Conservation (phyloP, 2,329 filamentous ascomycete genomes). For the Hypoxylon sp. region DNA sequence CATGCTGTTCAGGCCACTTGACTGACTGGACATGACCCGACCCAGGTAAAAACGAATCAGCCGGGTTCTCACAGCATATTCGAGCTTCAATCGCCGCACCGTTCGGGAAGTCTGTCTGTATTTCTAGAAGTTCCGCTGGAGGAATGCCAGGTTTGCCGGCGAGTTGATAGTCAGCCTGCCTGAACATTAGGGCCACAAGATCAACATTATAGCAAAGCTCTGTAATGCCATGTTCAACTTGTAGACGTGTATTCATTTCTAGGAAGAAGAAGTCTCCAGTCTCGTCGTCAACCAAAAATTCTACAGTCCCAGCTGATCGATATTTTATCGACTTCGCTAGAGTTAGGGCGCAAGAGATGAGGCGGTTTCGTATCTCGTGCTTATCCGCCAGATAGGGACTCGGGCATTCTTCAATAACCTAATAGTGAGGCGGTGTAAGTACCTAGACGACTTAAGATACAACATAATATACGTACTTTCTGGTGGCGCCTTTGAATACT, state of each 20-base stretch:
- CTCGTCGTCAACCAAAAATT: slow-evolving; percentile 76
- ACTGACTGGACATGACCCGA: slow-evolving; percentile 72
- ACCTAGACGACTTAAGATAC: not conserved
- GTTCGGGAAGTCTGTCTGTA: slow-evolving; percentile 39
- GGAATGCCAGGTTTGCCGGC: slow-evolving; percentile 41
- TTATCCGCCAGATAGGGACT: slow-evolving; percentile 68
- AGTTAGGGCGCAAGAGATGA: slow-evolving; percentile 41
- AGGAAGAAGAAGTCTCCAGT: slow-evolving; percentile 72
- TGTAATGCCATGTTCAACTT: slow-evolving; percentile 85
- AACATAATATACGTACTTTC: slow-evolving; percentile 60
- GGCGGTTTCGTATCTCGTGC: slow-evolving; percentile 52
- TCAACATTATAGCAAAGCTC: slow-evolving; percentile 83
- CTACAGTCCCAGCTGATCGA: slow-evolving; percentile 56
- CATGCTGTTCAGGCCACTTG: slow-evolving; percentile 64
- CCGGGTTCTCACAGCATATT: slow-evolving; percentile 67
- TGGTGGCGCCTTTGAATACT: slow-evolving; percentile 78
- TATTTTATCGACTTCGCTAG: slow-evolving; percentile 51
- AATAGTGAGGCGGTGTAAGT: not conserved
- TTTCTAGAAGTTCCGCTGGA: slow-evolving; percentile 26
- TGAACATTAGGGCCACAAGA: slow-evolving; percentile 71
- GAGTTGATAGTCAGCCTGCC: slow-evolving; percentile 55
- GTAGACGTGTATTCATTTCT: slow-evolving; percentile 73
- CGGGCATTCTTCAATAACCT: slow-evolving; percentile 76
- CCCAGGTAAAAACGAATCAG: slow-evolving; percentile 70
- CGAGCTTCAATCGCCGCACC: slow-evolving; percentile 59